A percentile compares a stretch with the other conserved stretches of the same genome.
phyloP scores from a whole-genome alignment of 768 basidiomycete genomes.

The Lentinus tigrinus region DNA sequence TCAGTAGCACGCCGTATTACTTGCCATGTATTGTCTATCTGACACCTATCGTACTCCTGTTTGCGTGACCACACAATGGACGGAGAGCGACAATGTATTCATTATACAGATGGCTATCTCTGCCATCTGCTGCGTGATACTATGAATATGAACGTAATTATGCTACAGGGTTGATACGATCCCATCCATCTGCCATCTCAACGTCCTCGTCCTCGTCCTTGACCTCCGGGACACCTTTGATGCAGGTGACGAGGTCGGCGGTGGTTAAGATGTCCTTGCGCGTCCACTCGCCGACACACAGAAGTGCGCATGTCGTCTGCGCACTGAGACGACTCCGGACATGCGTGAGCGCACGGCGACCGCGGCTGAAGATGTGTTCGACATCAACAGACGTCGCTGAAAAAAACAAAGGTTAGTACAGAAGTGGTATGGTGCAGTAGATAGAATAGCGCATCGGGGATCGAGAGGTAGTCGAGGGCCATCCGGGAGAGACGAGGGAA shows the following conservation, averaged over 20 bases:
- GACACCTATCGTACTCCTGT: no score
- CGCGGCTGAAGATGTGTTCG: slow-evolving; percentile 29
- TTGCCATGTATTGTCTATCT: no score
- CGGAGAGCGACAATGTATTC: no score
- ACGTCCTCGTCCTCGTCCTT: slow-evolving; percentile 8
- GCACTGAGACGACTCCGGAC: slow-evolving; percentile 25
- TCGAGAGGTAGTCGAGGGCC: slow-evolving; percentile 33
- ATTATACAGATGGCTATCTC: no score
- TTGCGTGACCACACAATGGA: no score
- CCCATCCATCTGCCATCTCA: slow-evolving; percentile 10
- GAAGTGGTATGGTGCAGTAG: background rate
- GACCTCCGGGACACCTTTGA: slow-evolving; percentile 4
- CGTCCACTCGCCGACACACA: slow-evolving; percentile 35
- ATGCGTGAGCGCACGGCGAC: slow-evolving; percentile 29
- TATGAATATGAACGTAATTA: no score
- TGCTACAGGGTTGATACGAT: no score
- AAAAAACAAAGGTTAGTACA: background rate
- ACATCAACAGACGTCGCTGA: slow-evolving; percentile 32
- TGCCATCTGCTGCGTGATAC: no score
- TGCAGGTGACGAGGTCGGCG: slow-evolving; percentile 22
- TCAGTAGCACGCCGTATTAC: no score
- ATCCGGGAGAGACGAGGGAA: slow-evolving; percentile 34
- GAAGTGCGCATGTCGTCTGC: slow-evolving; percentile 28
- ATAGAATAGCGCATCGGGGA: background rate
- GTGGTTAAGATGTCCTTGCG: slow-evolving; percentile 21